Evolutionary conservation across 768 basidiomycete species (phyloP), one percentile per base, ranked within the genome.

Genomic region (Mycena sanguinolenta): DNA sequence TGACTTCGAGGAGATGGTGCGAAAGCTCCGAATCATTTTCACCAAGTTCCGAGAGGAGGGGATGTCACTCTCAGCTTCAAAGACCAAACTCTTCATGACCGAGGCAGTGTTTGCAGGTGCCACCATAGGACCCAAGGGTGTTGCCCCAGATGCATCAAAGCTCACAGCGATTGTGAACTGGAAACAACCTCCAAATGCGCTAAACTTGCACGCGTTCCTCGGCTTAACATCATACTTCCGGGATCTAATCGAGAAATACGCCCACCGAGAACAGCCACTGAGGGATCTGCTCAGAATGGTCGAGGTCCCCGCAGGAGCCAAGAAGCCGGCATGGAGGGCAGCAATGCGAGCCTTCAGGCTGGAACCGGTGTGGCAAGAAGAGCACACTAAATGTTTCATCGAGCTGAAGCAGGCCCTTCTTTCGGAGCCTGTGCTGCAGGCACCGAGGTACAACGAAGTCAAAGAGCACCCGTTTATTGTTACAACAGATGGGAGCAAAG

Each of bases 91-190:
- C 1, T 84, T 84, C 71, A 75, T 82, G 73, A 75, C 76, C 0
- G 77, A 82, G 39, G 78, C 77, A 0, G 69, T 77, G 0, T 84
- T 84, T 59, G 80, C 80, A 12, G 83, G 83, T 0, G 77, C 76
- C 0, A 42, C 46, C 0, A 74, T 84, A 2, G 77, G 81, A 8
- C 72, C 77, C 0, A 44, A 74, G 0, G 84, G 84, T 0, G 74
- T 85, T 2, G 69, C 65, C 21, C 79, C 81, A 3, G 81, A 84
- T 64, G 70, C 75, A 1, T 60, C 76, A 2, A 85, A 85, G 65
- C 70, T 85, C 5, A 78, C 76, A 3, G 79, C 82, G 0, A 78
- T 85, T 10, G 78, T 84, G 3, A 70, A 84, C 67, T 82, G 58
- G 58, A 2, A 59, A 17, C 28, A 38, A 9, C 58, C 39, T 2